Evolutionary conservation across 73 alveolate species (phyloP), one percentile per base, ranked within the genome.

Genomic region (Paramecium sonneborni): DNA sequence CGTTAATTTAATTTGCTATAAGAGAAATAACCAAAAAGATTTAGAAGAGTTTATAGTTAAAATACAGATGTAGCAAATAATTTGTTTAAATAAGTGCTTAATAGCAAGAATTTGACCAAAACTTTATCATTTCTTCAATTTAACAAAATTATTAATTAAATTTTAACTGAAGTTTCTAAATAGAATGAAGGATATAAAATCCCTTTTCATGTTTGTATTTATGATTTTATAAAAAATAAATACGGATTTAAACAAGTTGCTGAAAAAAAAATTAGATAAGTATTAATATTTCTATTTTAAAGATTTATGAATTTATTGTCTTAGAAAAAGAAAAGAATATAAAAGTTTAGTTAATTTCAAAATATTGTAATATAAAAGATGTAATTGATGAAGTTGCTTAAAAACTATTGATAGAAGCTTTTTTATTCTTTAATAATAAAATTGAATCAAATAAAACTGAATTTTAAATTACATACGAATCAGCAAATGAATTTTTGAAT

Each of bases 21-120:
- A 62, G 84, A 62, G 18, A 79, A 79, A 11, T 55, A 39, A 43
- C 35, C 90, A 2, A 79, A 79, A 44, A 79, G 5, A 24, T 30
- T 79, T 79, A 79, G 55, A 79, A 79, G 74, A 28, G 90, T 79
- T 44, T 79, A 79, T 62, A 79, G 90, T 44, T 23, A 79, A 79
- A 79, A 79, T 46, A 79, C 90, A 10, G 90, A 79, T 79, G 90
- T 44, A 39, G 90, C 90, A 5, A 79, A 79, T 44, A 38, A 18
- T 20, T 24, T 79, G 12, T 24, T 79, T 21, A 43, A 44, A 39
- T 32, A 38, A 24, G 55, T 46, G 12, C 39, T 79, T 8, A 79
- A 79, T 10, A 79, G 32, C 10, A 24, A 39, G 24, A 79, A 79
- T 57, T 12, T 26, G 6, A 79, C 18, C 14, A 43, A 44, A 44